Evolutionary conservation across 2,329 filamentous ascomycete genomes (phyloP), one percentile per base, ranked within the genome.

Genomic region (Pyricularia sp.): DNA sequence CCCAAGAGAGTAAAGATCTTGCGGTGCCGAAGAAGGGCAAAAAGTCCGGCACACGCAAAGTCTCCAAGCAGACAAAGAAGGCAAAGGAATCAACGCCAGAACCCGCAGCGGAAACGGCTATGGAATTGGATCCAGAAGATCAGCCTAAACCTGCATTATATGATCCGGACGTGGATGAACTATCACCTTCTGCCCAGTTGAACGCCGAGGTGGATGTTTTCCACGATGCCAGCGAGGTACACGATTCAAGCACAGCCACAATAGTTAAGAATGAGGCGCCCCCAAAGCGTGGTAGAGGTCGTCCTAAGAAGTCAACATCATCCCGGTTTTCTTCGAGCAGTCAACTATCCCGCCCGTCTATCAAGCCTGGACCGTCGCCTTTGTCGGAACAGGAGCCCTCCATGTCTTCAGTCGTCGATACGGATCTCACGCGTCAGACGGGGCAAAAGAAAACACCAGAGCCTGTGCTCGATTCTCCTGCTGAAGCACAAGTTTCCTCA

Each of bases 11-110:
- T 28, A 66, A 71, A 9, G 77, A 80, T 55, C 70, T 82, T 0
- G 73, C 76, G 4, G 75, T 81, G 12, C 77, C 81, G 4, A 85
- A 85, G 73, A 85, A 83, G 71, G 81, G 79, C 30, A 80, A 80
- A 62, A 84, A 84, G 69, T 71, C 79, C 7, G 78, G 73, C n/a
- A 74, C 77, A 3, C 78, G 78, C 60, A 85, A 84, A 68, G 77
- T 69, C 0, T 82, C 82, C 0, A 84, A 83, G 71, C 80, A 82
- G 67, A 77, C 77, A 10, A 81, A 80, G 69, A 82, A 81, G 69
- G 66, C 73, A 8, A 79, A 79, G 68, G 71, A 75, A 2, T 59
- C 26, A 12, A 28, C 28, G 12, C 69, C 73, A 8, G 63, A 55
- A 9, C 65, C 70, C 8, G 64, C 59, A 2, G 53, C 70, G 13